These are phyloP conservation scores for Phytophthora brassicae DNA, from an alignment of 352 stramenopile species.

Conservation along the genomic window DNA sequence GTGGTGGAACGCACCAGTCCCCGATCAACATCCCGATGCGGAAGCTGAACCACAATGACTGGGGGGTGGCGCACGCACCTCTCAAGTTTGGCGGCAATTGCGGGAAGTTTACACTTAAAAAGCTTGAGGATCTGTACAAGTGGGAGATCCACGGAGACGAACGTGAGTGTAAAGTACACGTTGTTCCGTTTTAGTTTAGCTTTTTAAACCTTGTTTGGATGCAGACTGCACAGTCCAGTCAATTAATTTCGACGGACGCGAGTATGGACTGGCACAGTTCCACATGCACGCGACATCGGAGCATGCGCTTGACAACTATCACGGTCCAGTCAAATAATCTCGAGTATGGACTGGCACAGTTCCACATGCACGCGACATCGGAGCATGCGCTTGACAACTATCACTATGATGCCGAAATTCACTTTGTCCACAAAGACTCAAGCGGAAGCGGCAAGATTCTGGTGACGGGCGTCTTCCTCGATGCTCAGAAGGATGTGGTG, in stretches of 20 bases:
- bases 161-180: constrained; percentile 24
- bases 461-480: constrained; percentile 46
- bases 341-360: constrained; percentile 63
- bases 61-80: constrained; percentile 41
- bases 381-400: constrained; percentile 52
- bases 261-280: constrained; percentile 62
- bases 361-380: constrained; percentile 48
- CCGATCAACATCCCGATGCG: constrained; percentile 51
- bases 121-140: constrained; percentile 65
- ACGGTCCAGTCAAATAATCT: too few species aligned
- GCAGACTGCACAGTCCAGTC: constrained; percentile 57
- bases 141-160: constrained; percentile 48
- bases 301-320: constrained; percentile 46
- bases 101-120: constrained; percentile 55
- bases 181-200: neutral
- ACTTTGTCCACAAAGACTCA: constrained; percentile 52
- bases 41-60: constrained; percentile 38
- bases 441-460: constrained; percentile 31
- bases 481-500: constrained; percentile 29
- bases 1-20: constrained; percentile 50
- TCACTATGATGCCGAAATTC: constrained; percentile 48
- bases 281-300: constrained; percentile 49
- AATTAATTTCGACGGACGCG: constrained; percentile 41
- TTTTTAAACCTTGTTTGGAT: neutral
- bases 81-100: constrained; percentile 57